phyloP scores from a whole-genome alignment of 208 protist genomes.

The Wallacemonas sp. region DNA sequence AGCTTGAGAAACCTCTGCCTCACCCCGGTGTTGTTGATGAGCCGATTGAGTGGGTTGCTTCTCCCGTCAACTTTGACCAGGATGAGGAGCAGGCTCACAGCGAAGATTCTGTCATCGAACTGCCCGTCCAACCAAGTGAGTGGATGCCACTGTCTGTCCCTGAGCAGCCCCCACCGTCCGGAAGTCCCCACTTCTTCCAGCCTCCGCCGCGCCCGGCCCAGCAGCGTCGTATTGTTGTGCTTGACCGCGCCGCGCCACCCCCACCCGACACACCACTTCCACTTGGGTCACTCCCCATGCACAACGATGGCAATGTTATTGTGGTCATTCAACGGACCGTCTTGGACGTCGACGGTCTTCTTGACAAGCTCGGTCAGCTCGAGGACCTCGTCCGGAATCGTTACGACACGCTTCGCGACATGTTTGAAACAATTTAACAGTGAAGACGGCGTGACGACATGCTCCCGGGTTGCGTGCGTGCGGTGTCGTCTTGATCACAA shows the following conservation, averaged over 20 bases:
- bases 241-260: conserved; percentile 1
- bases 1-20: background rate
- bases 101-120: conserved; percentile 7
- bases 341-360: conserved; percentile 6
- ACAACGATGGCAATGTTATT: conserved; percentile 8
- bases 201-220: background rate
- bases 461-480: too few species aligned
- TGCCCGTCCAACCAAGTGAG: conserved; percentile 3
- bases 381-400: conserved; percentile 9
- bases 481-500: background rate
- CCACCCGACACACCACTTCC: background rate
- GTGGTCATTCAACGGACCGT: conserved; percentile 8
- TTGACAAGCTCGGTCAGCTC: conserved; percentile 13
- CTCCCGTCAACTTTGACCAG: background rate
- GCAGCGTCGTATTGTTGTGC: conserved; percentile 5
- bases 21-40: background rate
- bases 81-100: background rate
- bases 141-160: background rate
- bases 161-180: background rate
- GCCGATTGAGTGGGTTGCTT: conserved; percentile 1
- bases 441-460: background rate
- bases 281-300: too few species aligned
- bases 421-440: conserved; percentile 5
- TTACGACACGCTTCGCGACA: background rate
- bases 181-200: conserved; percentile 1